phyloP scores from a whole-genome alignment of 768 basidiomycete species.

The Pleurotus platypus region DNA sequence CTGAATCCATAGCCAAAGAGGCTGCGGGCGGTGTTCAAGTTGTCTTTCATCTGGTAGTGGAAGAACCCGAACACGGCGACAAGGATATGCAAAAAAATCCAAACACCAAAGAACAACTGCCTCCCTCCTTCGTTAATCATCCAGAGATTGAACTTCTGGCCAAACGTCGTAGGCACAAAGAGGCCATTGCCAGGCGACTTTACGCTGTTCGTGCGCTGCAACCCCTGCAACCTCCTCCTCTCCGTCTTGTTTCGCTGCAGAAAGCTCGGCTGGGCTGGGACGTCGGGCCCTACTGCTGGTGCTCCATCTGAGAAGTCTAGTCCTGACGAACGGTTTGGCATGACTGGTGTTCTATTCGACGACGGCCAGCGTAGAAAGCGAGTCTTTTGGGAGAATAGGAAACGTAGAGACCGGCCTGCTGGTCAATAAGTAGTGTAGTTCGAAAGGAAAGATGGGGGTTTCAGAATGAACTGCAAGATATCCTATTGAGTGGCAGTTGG shows the following conservation, averaged over 20 bases:
- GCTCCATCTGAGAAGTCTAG: constrained; percentile 66
- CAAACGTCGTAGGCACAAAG: constrained; percentile 34
- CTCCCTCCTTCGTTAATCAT: constrained; percentile 92
- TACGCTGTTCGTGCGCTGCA: constrained; percentile 60
- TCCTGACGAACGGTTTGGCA: constrained; percentile 49
- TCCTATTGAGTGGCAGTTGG: constrained; percentile 3
- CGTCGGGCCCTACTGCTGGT: constrained; percentile 38
- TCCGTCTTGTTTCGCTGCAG: constrained; percentile 87
- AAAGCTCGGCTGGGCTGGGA: constrained; percentile 36
- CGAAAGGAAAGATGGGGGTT: constrained; percentile 16
- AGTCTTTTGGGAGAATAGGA: constrained; percentile 26
- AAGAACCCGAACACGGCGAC: constrained; percentile 75
- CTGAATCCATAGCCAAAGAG: constrained; percentile 78
- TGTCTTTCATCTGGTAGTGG: constrained; percentile 80
- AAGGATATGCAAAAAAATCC: constrained; percentile 77
- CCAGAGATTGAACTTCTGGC: constrained; percentile 65
- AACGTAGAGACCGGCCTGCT: constrained; percentile 44
- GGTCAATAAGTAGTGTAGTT: constrained; percentile 27
- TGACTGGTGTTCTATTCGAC: constrained; percentile 20
- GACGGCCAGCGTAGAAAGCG: constrained; percentile 37
- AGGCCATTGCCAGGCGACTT: constrained; percentile 21
- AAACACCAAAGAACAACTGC: constrained; percentile 74
- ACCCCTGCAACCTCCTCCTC: constrained; percentile 76
- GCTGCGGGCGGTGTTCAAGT: constrained; percentile 58
- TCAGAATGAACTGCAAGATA: not conserved